phyloP scores from a whole-genome alignment of 139 green algal species.

The Microglena sp. region DNA sequence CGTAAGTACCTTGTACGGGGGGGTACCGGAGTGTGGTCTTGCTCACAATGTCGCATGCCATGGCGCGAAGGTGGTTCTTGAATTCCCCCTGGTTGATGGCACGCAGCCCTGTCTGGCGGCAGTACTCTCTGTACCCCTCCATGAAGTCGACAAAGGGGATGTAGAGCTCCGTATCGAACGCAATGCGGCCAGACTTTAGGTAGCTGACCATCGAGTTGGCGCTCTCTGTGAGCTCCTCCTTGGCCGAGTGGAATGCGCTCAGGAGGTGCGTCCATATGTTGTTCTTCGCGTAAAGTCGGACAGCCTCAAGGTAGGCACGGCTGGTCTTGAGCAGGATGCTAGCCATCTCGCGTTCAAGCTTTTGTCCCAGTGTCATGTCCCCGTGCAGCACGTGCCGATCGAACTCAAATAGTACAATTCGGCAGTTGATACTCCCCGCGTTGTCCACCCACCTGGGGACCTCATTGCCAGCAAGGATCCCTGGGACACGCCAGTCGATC shows the following conservation, averaged over 20 bases:
- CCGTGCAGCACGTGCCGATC: not conserved
- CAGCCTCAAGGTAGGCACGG: constrained; percentile 8
- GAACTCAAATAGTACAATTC: constrained; percentile 16
- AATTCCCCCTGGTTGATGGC: too few species aligned
- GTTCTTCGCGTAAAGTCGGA: not conserved
- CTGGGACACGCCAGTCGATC: constrained; percentile 1
- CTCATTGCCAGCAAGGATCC: constrained; percentile 8
- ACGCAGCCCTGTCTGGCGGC: too few species aligned
- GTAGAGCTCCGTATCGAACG: constrained; percentile 9
- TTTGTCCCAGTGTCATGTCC: constrained; percentile 7
- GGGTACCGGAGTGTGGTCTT: too few species aligned
- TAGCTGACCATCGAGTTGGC: constrained; percentile 12
- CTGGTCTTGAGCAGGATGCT: constrained; percentile 1
- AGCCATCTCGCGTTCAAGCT: constrained; percentile 3
- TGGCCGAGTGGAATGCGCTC: not conserved
- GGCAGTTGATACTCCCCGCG: constrained; percentile 8
- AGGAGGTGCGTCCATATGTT: constrained; percentile 11
- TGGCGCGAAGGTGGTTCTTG: too few species aligned
- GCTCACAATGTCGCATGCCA: too few species aligned
- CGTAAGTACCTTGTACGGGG: too few species aligned
- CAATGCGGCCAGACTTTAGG: not conserved
- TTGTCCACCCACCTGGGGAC: constrained; percentile 8
- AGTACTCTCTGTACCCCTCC: constrained; percentile 3
- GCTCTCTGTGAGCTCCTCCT: constrained; percentile 6
- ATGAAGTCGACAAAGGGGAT: constrained; percentile 6